phyloP scores from a whole-genome alignment of 176 grass and related monocot species.

The Elaeis guineensis region DNA sequence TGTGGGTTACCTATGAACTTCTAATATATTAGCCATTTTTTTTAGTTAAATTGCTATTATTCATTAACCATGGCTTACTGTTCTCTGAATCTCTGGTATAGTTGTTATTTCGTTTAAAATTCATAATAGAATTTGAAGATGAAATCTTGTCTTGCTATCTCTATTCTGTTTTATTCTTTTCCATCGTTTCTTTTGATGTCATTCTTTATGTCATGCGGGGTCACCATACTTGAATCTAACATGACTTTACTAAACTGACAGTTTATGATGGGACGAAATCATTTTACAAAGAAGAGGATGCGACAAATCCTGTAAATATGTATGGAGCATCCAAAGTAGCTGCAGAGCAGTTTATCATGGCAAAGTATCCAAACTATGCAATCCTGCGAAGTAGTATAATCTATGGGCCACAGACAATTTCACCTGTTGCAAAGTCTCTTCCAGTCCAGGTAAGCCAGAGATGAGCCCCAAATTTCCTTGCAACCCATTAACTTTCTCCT shows the following conservation, averaged over 20 bases:
- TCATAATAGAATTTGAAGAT: no score
- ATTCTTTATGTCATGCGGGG: no score
- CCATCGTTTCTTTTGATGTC: neutral
- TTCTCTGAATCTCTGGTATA: no score
- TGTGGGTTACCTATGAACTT: no score
- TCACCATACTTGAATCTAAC: conserved; percentile 2
- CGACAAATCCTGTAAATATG: conserved; percentile 70
- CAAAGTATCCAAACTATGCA: conserved; percentile 58
- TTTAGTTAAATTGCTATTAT: no score
- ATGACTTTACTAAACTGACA: conserved; percentile 25
- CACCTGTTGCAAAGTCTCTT: conserved; percentile 79
- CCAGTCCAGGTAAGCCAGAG: conserved; percentile 56
- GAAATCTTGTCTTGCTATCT: neutral
- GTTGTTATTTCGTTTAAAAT: no score
- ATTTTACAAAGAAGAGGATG: conserved; percentile 87
- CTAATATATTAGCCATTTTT: no score
- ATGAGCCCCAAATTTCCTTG: no score
- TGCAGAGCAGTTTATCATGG: conserved; percentile 63
- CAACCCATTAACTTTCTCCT: no score
- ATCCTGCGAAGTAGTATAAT: conserved; percentile 96
- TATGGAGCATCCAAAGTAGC: conserved; percentile 83
- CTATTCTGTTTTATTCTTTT: neutral
- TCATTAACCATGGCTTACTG: no score
- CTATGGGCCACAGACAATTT: conserved; percentile 83
- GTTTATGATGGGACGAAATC: conserved; percentile 85